These are phyloP conservation scores for Geosiphon pyriformis DNA, from an alignment of 192 early-diverging fungal species.

Conservation along the genomic window DNA sequence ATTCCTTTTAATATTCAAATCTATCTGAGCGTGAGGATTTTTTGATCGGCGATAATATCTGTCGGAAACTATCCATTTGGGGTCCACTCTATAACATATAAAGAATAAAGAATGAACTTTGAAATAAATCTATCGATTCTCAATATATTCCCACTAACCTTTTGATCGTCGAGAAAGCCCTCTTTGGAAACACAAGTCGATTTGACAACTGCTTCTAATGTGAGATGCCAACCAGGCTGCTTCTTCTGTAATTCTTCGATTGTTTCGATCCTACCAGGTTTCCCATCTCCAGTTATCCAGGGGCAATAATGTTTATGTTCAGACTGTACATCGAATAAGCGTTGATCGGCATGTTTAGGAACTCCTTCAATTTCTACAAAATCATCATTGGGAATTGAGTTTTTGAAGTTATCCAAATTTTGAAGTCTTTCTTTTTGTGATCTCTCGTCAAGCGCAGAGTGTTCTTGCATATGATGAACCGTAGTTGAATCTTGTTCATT, in stretches of 20 bases:
- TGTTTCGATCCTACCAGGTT: not conserved
- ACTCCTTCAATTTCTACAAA: not conserved
- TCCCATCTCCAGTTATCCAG: constrained; percentile 18
- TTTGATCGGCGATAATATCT: too few relatives aligned
- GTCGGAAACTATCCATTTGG: too few relatives aligned
- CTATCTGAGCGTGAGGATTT: too few relatives aligned
- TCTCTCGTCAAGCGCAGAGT: not conserved
- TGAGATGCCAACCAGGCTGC: constrained; percentile 13
- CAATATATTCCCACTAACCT: too few relatives aligned
- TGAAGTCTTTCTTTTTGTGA: not conserved
- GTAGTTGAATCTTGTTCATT: not conserved
- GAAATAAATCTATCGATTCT: too few relatives aligned
- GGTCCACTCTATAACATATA: too few relatives aligned
- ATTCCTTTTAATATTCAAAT: too few relatives aligned
- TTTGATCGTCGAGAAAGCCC: too few relatives aligned
- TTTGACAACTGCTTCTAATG: constrained; percentile 11
- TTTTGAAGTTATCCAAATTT: not conserved
- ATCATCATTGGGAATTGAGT: not conserved
- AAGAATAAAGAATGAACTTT: too few relatives aligned
- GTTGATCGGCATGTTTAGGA: not conserved
- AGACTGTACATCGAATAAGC: constrained; percentile 8
- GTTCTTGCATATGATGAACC: not conserved
- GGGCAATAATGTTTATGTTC: constrained; percentile 19
- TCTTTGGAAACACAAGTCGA: too few relatives aligned
- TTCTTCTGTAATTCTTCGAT: not conserved